Evolutionary conservation across 768 basidiomycete species (phyloP).

Genomic region (Lenzites betulinus): DNA sequence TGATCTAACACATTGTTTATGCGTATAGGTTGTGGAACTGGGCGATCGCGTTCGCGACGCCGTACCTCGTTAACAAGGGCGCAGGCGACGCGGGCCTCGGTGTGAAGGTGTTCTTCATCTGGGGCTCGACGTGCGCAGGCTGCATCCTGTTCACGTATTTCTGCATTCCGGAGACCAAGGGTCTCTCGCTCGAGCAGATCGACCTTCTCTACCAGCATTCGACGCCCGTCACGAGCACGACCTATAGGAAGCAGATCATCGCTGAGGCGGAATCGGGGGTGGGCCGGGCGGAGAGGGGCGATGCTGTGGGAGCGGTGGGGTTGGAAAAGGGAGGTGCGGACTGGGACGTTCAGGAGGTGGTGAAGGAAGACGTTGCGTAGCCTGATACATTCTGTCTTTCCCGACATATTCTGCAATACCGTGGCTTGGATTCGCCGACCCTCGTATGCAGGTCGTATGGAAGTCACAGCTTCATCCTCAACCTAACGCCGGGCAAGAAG

Average conservation of each 20-base stretch:
- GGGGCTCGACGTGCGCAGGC: conserved; percentile 36
- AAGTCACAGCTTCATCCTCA: too few species aligned
- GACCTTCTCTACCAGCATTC: conserved; percentile 40
- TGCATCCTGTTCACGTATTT: conserved; percentile 41
- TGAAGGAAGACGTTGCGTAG: conserved; percentile 32
- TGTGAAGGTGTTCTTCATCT: conserved; percentile 44
- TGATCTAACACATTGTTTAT: neutral
- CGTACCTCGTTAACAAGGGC: conserved; percentile 34
- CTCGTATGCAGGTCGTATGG: too few species aligned
- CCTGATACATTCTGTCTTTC: too few species aligned
- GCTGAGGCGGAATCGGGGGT: neutral
- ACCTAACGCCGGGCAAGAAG: too few species aligned
- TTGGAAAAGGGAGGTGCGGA: neutral
- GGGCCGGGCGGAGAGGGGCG: neutral
- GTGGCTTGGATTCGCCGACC: too few species aligned
- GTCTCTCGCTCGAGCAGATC: conserved; percentile 32
- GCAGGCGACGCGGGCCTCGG: conserved; percentile 23
- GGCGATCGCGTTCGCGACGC: conserved; percentile 40
- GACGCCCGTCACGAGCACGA: conserved; percentile 28
- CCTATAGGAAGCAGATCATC: neutral
- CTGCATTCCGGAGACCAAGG: conserved; percentile 38
- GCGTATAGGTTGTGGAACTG: conserved; percentile 38
- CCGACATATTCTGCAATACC: too few species aligned
- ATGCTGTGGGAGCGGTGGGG: neutral
- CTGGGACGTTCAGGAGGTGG: conserved; percentile 32